A percentile compares a stretch with the other conserved stretches of the same genome.
Evolutionary conservation across 2,329 filamentous ascomycete genomes (phyloP).

Genomic region (Cladosporium sp.): DNA sequence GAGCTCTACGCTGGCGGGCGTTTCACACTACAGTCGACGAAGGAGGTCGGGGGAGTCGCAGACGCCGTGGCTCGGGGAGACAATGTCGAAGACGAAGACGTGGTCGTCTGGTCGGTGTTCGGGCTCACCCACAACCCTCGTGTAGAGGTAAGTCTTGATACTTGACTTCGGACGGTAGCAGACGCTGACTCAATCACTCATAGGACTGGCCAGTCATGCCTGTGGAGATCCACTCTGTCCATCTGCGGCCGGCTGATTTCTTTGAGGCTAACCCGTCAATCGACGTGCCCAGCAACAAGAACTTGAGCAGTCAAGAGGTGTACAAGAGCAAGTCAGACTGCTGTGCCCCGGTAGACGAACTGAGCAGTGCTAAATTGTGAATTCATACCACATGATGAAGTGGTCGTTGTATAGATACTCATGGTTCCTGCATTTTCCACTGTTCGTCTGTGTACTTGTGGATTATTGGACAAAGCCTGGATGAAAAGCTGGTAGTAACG

Average conservation of each 20-base stretch:
- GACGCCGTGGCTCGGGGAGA: slow-evolving; percentile 43
- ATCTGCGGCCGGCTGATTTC: slow-evolving; percentile 50
- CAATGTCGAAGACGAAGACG: slow-evolving; percentile 41
- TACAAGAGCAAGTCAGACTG: background rate
- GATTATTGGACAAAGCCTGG: too few species aligned
- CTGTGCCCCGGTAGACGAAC: background rate
- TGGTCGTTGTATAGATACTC: too few species aligned
- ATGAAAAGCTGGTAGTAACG: too few species aligned
- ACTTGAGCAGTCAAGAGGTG: background rate
- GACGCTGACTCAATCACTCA: slow-evolving; percentile 30
- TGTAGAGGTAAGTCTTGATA: slow-evolving; percentile 33
- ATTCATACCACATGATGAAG: too few species aligned
- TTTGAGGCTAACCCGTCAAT: slow-evolving; percentile 51
- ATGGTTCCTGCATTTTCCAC: too few species aligned
- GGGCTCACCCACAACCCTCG: slow-evolving; percentile 50
- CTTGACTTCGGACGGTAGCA: slow-evolving; percentile 34
- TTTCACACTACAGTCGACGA: slow-evolving; percentile 44
- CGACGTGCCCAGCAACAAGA: slow-evolving; percentile 42
- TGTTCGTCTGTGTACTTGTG: too few species aligned
- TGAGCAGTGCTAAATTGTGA: background rate
- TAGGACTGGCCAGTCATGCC: slow-evolving; percentile 52
- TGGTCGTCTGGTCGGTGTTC: slow-evolving; percentile 49
- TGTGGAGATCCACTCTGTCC: slow-evolving; percentile 44
- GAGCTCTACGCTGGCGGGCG: slow-evolving; percentile 49
- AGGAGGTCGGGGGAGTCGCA: slow-evolving; percentile 40